These are phyloP conservation scores for Acanthamoeba castellanii DNA, from an alignment of 208 protist species.

Conservation along the genomic window DNA sequence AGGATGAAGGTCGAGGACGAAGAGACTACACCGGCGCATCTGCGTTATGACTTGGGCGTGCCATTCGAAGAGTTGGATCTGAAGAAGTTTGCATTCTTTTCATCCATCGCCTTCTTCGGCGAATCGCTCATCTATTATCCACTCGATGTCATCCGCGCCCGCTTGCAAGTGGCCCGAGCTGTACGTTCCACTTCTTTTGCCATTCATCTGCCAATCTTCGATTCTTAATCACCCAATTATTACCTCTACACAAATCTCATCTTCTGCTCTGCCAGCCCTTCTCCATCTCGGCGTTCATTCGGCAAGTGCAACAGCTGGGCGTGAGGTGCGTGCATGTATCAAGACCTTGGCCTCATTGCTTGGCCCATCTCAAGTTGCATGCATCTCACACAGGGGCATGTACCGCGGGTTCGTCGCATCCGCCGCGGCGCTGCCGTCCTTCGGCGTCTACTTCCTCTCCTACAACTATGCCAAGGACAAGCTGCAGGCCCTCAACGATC, in stretches of 20 bases:
- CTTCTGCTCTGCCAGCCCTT: not conserved
- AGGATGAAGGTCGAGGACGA: not conserved
- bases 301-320: slow-evolving; percentile 1
- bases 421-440: slow-evolving; percentile 1
- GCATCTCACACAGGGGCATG: not conserved
- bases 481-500: slow-evolving; percentile 11
- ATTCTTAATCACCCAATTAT: no score
- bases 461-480: slow-evolving; percentile 30
- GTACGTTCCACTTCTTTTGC: not conserved
- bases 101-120: not conserved
- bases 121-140: slow-evolving; percentile 45
- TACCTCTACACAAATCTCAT: no score
- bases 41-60: slow-evolving; percentile 1
- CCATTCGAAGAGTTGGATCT: not conserved
- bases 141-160: slow-evolving; percentile 11
- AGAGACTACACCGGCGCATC: not conserved
- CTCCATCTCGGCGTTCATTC: slow-evolving; percentile 8
- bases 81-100: not conserved
- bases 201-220: no score
- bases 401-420: slow-evolving; percentile 15
- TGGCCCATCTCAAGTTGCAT: not conserved
- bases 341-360: no score
- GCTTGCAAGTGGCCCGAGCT: not conserved
- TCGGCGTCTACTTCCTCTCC: slow-evolving; percentile 21
- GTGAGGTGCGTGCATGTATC: not conserved